phyloP scores from a whole-genome alignment of 129 eudicot species.

The Silybum marianum region DNA sequence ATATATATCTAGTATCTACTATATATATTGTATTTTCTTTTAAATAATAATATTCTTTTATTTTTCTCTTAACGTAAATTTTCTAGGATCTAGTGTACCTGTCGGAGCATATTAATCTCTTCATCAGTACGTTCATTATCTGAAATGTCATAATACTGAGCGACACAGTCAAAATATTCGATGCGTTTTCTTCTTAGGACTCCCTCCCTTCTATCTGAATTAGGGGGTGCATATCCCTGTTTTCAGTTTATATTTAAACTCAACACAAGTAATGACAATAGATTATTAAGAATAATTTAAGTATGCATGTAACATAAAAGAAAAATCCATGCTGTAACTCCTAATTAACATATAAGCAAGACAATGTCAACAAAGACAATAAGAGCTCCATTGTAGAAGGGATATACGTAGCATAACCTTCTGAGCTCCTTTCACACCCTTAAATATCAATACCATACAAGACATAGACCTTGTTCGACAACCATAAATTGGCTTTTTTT shows the following conservation, averaged over 20 bases:
- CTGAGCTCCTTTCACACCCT: conserved; percentile 11
- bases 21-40: not conserved
- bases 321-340: not conserved
- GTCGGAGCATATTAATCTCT: conserved; percentile 95
- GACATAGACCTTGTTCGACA: not conserved
- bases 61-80: conserved; percentile 6
- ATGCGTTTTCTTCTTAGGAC: conserved; percentile 89
- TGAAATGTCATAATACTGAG: conserved; percentile 85
- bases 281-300: conserved; percentile 11
- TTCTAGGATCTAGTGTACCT: conserved; percentile 49
- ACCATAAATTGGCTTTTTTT: not conserved
- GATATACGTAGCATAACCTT: not conserved
- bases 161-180: conserved; percentile 90
- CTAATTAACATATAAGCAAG: not conserved
- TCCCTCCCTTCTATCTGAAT: conserved; percentile 99
- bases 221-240: conserved; percentile 99
- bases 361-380: conserved; percentile 14
- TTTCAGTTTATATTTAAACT: conserved; percentile 77
- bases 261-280: conserved; percentile 31
- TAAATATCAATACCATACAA: not conserved
- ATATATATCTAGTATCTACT: not conserved
- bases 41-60: not conserved
- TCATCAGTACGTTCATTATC: conserved; percentile 93
- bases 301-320: not conserved
- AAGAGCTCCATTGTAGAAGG: not conserved